phyloP scores from a whole-genome alignment of 176 grass and related monocot species.

The Guadua angustifolia region DNA sequence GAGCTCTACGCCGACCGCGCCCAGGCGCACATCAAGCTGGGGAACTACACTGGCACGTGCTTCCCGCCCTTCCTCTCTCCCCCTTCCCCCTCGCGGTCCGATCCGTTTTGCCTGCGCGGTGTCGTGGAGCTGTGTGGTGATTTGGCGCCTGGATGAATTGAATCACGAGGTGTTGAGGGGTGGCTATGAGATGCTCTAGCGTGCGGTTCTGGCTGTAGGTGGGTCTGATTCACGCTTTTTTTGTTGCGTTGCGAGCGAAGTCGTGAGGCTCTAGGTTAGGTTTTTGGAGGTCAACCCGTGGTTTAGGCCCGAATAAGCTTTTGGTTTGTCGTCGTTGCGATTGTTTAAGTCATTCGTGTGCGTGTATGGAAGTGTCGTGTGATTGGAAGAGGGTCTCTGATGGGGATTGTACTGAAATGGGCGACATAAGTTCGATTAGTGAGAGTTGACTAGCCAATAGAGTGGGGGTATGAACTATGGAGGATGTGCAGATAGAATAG shows the following conservation, averaged over 20 bases:
- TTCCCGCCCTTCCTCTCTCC: background rate
- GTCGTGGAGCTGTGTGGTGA: background rate
- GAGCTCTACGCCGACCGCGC: constrained; percentile 72
- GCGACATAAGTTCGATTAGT: background rate
- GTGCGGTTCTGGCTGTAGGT: background rate
- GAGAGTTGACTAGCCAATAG: constrained; percentile 19
- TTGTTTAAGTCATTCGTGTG: too few relatives aligned
- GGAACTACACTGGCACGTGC: constrained; percentile 60
- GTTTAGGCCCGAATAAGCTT: constrained; percentile 14
- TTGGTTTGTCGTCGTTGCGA: background rate
- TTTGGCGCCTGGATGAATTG: background rate
- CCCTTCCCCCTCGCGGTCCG: background rate
- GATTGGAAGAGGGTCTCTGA: too few relatives aligned
- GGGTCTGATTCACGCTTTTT: background rate
- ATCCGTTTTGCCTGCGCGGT: background rate
- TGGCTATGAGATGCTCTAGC: background rate
- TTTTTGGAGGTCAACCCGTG: background rate
- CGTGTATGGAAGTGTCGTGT: too few relatives aligned
- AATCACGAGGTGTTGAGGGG: background rate
- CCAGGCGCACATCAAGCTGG: constrained; percentile 73
- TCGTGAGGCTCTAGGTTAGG: background rate
- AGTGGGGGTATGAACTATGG: background rate
- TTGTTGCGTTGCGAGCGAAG: background rate
- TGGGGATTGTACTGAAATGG: too few relatives aligned
- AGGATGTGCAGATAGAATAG: background rate